These are phyloP conservation scores for Cryptococcus deneoformans DNA, from an alignment of 1,284 basidiomycete genomes.

Conservation along the genomic window DNA sequence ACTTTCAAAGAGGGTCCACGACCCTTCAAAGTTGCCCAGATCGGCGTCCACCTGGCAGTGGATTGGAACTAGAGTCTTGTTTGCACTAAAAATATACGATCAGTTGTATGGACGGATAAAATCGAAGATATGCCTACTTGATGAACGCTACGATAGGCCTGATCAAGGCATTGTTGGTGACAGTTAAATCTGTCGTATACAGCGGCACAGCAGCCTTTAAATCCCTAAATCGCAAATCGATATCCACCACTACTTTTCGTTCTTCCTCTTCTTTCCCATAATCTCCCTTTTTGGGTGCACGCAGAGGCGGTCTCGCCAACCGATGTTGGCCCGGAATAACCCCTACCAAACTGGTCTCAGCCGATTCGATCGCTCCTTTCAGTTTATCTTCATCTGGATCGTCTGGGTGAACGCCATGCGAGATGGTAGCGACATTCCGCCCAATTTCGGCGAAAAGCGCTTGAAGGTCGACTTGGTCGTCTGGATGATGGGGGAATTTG, in stretches of 20 bases:
- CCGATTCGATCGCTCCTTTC: slow-evolving; percentile 38
- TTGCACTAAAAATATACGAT: slow-evolving; percentile 58
- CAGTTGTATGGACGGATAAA: too few relatives aligned
- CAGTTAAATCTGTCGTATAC: slow-evolving; percentile 80
- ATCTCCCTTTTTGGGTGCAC: slow-evolving; percentile 57
- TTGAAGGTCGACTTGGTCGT: slow-evolving; percentile 70
- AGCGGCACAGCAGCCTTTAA: slow-evolving; percentile 91
- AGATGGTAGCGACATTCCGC: slow-evolving; percentile 64
- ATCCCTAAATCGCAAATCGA: slow-evolving; percentile 94
- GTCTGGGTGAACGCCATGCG: slow-evolving; percentile 45
- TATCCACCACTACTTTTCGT: slow-evolving; percentile 46
- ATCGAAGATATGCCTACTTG: slow-evolving; percentile 60
- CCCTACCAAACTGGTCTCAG: slow-evolving; percentile 35
- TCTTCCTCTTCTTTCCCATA: slow-evolving; percentile 17
- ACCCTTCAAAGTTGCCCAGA: slow-evolving; percentile 50
- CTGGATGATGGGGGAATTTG: slow-evolving; percentile 83
- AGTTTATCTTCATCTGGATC: slow-evolving; percentile 34
- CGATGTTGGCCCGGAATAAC: slow-evolving; percentile 85
- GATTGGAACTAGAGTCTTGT: slow-evolving; percentile 87
- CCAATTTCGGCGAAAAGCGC: slow-evolving; percentile 88
- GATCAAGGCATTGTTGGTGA: slow-evolving; percentile 92
- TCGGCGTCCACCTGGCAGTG: slow-evolving; percentile 80
- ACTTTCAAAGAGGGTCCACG: slow-evolving; percentile 36
- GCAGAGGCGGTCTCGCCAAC: slow-evolving; percentile 80
- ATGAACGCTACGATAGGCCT: slow-evolving; percentile 98